Evolutionary conservation across 2,329 filamentous ascomycete species (phyloP).

Genomic region (Microdochium trichocladiopsis): DNA sequence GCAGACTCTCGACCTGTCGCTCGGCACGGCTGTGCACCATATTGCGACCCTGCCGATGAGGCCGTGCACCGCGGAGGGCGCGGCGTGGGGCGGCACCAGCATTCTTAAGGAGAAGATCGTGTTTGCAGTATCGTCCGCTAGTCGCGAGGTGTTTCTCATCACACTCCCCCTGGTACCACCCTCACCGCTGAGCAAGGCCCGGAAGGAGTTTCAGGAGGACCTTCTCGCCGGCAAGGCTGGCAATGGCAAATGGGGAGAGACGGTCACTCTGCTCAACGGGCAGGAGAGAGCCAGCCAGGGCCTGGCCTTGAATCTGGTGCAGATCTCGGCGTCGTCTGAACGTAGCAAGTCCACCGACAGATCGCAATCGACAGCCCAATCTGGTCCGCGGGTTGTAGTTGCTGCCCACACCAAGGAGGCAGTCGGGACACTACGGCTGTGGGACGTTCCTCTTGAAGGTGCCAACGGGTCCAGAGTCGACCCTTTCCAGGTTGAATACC

Average conservation of each 20-base stretch:
- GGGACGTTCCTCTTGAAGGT: conserved; percentile 46
- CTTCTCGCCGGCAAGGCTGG: conserved; percentile 48
- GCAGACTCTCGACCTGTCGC: conserved; percentile 54
- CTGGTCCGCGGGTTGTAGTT: conserved; percentile 40
- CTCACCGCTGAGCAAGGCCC: conserved; percentile 50
- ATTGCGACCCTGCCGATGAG: conserved; percentile 49
- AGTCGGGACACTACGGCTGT: conserved; percentile 49
- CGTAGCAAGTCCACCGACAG: conserved; percentile 30
- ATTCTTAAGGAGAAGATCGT: conserved; percentile 51
- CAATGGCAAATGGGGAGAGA: conserved; percentile 58
- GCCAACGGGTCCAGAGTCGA: conserved; percentile 24
- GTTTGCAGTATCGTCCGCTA: conserved; percentile 53
- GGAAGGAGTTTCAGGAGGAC: conserved; percentile 42
- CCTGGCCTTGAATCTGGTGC: conserved; percentile 46
- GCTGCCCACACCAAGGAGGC: conserved; percentile 54
- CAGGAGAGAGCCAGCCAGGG: conserved; percentile 46
- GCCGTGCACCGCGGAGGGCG: conserved; percentile 40
- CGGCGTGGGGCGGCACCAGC: conserved; percentile 35
- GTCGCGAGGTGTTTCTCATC: conserved; percentile 48
- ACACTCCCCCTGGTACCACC: conserved; percentile 55
- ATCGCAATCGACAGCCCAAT: conserved; percentile 17
- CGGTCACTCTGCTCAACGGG: conserved; percentile 44
- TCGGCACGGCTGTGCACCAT: conserved; percentile 48
- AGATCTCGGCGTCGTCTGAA: conserved; percentile 24
- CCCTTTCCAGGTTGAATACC: conserved; percentile 54